phyloP scores from a whole-genome alignment of 768 basidiomycete genomes.

The Rhizopogon vesiculosus region DNA sequence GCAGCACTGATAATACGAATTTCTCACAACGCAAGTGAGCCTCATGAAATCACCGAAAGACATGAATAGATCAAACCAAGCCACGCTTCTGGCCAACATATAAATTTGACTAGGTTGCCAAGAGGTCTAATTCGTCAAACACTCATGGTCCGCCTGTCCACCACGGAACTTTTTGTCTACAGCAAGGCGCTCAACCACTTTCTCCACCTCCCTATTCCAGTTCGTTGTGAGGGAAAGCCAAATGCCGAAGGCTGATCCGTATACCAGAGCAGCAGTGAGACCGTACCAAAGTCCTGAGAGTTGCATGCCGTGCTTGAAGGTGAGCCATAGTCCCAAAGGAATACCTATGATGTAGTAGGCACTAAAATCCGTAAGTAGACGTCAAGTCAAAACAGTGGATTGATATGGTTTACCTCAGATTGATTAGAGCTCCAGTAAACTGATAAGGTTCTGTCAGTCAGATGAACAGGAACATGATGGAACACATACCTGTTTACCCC shows the following conservation, averaged over 20 bases:
- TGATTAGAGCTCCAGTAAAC: constrained; percentile 75
- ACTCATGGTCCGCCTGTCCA: constrained; percentile 1
- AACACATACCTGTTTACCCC: constrained; percentile 63
- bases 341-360: constrained; percentile 82
- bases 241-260: constrained; percentile 47
- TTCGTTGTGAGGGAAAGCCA: constrained; percentile 52
- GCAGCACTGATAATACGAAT: neutral
- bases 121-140: neutral
- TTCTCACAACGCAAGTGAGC: neutral
- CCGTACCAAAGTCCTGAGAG: constrained; percentile 86
- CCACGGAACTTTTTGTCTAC: constrained; percentile 31
- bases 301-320: constrained; percentile 55
- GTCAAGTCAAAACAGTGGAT: neutral
- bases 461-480: neutral
- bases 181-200: constrained; percentile 46
- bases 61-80: neutral
- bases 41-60: neutral
- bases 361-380: constrained; percentile 22
- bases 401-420: constrained; percentile 49
- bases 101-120: neutral
- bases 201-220: constrained; percentile 62
- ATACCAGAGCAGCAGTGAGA: constrained; percentile 59
- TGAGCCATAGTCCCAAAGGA: constrained; percentile 75
- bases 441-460: constrained; percentile 21
- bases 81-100: neutral